Evolutionary conservation across 2,329 filamentous ascomycete genomes (phyloP).

Genomic region (Pyrenochaeta sp.): DNA sequence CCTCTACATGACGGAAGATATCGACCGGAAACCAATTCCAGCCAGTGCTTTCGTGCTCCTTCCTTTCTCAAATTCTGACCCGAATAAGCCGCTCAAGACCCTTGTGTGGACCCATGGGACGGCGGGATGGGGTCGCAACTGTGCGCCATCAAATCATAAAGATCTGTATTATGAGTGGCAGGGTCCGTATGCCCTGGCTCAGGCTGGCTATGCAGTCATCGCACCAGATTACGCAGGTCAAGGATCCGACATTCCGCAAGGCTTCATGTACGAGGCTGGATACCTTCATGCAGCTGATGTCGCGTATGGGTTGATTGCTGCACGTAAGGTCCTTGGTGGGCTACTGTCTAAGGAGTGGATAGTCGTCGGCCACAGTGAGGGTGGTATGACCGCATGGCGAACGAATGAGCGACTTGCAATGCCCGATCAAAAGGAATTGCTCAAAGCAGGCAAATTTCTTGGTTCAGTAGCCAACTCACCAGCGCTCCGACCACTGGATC

Average conservation of each 20-base stretch:
- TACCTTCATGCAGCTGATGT: slow-evolving; percentile 30
- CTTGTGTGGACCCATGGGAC: slow-evolving; percentile 29
- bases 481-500: slow-evolving; percentile 29
- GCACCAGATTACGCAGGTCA: slow-evolving; percentile 27
- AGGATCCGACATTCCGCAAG: slow-evolving; percentile 1
- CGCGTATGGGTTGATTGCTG: slow-evolving; percentile 25
- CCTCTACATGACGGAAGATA: slow-evolving; percentile 33
- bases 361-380: slow-evolving; percentile 32
- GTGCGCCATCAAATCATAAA: slow-evolving; percentile 27
- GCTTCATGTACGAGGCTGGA: slow-evolving; percentile 34
- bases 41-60: slow-evolving; percentile 30
- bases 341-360: slow-evolving; percentile 26
- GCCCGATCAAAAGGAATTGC: slow-evolving; percentile 22
- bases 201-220: slow-evolving; percentile 29
- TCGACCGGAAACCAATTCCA: slow-evolving; percentile 27
- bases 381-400: slow-evolving; percentile 33
- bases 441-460: slow-evolving; percentile 28
- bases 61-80: slow-evolving; percentile 22
- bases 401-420: slow-evolving; percentile 31
- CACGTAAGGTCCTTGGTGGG: slow-evolving; percentile 25
- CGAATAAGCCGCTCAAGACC: slow-evolving; percentile 21
- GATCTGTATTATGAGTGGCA: slow-evolving; percentile 33
- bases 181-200: slow-evolving; percentile 23
- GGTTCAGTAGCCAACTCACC: slow-evolving; percentile 31
- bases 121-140: slow-evolving; percentile 24